Conservation (phyloP, 2,329 filamentous ascomycete genomes). For the Myriangium duriaei region DNA sequence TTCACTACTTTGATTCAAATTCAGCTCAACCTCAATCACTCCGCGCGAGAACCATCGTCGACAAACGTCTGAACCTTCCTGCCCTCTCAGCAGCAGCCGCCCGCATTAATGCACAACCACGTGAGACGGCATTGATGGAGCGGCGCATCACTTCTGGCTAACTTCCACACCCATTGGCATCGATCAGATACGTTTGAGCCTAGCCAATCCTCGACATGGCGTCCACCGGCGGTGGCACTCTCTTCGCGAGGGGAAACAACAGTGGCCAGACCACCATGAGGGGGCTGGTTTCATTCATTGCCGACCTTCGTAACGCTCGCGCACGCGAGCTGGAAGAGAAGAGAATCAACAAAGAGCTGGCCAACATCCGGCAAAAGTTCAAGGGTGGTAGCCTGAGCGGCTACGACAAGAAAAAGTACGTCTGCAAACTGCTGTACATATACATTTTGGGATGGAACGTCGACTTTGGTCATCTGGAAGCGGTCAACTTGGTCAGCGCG, state of each 20-base stretch:
- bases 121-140: too few relatives aligned
- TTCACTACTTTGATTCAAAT: too few relatives aligned
- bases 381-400: conserved; percentile 76
- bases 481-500: conserved; percentile 92
- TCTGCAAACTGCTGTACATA: conserved; percentile 98
- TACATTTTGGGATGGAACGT: conserved; percentile 99
- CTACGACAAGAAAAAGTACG: conserved; percentile 99
- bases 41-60: too few relatives aligned
- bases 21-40: too few relatives aligned
- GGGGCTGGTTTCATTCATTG: conserved; percentile 95
- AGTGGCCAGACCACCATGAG: conserved; percentile 27
- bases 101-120: too few relatives aligned
- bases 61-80: too few relatives aligned
- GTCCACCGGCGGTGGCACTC: conserved; percentile 17
- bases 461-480: conserved; percentile 96
- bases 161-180: too few relatives aligned
- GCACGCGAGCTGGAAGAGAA: conserved; percentile 96
- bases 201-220: too few relatives aligned
- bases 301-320: conserved; percentile 85
- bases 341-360: conserved; percentile 97
- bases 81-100: too few relatives aligned
- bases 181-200: too few relatives aligned
- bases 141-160: too few relatives aligned
- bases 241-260: conserved; percentile 23
- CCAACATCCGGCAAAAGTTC: conserved; percentile 97